Evolutionary conservation across 108 stramenopile genomes (phyloP).

Genomic region (Pseudonitzschia multiseries): DNA sequence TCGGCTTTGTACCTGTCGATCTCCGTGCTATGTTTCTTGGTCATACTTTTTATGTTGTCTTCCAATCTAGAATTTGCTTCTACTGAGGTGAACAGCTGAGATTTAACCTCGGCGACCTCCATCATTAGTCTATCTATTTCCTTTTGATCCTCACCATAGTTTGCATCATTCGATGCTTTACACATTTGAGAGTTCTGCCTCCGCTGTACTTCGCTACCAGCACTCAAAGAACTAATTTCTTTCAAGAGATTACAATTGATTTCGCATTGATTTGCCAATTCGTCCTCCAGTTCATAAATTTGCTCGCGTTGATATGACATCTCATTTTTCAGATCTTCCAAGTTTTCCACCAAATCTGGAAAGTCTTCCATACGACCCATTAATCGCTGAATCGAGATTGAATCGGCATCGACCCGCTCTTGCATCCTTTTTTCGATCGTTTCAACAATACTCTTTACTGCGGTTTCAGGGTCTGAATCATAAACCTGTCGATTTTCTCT

Average conservation of each 20-base stretch:
- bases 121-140: conserved; percentile 15
- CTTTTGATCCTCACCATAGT: conserved; percentile 7
- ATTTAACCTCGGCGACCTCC: conserved; percentile 13
- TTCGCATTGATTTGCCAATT: conserved; percentile 34
- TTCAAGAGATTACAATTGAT: conserved; percentile 33
- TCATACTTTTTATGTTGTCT: background rate
- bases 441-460: conserved; percentile 12
- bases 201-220: conserved; percentile 4
- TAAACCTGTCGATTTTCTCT: background rate
- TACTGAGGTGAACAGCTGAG: conserved; percentile 7
- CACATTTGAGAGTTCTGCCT: background rate
- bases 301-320: conserved; percentile 23
- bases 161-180: background rate
- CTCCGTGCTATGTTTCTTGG: background rate
- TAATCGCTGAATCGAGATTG: conserved; percentile 6
- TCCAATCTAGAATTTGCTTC: background rate
- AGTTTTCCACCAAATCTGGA: background rate
- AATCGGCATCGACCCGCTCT: background rate
- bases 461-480: background rate
- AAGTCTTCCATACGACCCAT: conserved; percentile 1
- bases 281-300: conserved; percentile 35
- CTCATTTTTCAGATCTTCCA: conserved; percentile 28
- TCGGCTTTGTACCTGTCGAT: conserved; percentile 9
- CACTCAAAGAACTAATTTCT: conserved; percentile 20
- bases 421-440: conserved; percentile 12